Evolutionary conservation across 2,329 filamentous ascomycete species (phyloP).

Genomic region (Pseudocercospora crystallina): DNA sequence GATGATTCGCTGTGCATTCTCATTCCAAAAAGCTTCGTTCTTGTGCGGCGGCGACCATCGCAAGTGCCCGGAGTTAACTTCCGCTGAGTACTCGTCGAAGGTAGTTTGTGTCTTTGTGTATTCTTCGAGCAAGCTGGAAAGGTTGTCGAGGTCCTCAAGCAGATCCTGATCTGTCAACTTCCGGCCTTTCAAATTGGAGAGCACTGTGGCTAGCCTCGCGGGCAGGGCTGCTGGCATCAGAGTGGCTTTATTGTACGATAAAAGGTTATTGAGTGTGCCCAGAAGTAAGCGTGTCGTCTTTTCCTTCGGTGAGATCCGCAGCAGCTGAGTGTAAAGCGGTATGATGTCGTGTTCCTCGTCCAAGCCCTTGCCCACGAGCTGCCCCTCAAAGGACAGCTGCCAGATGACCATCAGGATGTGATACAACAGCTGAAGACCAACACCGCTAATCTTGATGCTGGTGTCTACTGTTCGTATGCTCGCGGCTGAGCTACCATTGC

Average conservation of each 20-base stretch:
- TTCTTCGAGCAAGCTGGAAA: conserved; percentile 71
- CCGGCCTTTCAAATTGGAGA: conserved; percentile 57
- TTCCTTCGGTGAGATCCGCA: conserved; percentile 92
- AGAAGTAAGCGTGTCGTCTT: conserved; percentile 93
- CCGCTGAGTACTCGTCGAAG: conserved; percentile 71
- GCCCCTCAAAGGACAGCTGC: conserved; percentile 90
- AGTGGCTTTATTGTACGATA: conserved; percentile 67
- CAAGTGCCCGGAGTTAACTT: conserved; percentile 81
- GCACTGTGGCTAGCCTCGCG: conserved; percentile 69
- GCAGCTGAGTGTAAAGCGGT: conserved; percentile 84
- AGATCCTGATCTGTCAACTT: conserved; percentile 54
- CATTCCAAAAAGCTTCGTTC: conserved; percentile 83
- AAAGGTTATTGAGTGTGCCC: conserved; percentile 84
- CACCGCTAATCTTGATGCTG: conserved; percentile 67
- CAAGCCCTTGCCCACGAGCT: conserved; percentile 71
- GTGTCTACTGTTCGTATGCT: conserved; percentile 57
- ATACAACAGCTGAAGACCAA: conserved; percentile 90
- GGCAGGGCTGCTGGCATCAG: conserved; percentile 82
- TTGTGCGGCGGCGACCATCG: conserved; percentile 92
- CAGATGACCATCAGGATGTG: conserved; percentile 90
- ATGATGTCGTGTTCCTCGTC: conserved; percentile 93
- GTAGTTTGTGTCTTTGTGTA: conserved; percentile 72
- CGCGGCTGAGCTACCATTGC: conserved; percentile 34
- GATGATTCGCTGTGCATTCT: conserved; percentile 84
- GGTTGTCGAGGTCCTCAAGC: conserved; percentile 49